Conservation (phyloP, 2,329 filamentous ascomycete genomes). For the Botrytis deweyae region DNA sequence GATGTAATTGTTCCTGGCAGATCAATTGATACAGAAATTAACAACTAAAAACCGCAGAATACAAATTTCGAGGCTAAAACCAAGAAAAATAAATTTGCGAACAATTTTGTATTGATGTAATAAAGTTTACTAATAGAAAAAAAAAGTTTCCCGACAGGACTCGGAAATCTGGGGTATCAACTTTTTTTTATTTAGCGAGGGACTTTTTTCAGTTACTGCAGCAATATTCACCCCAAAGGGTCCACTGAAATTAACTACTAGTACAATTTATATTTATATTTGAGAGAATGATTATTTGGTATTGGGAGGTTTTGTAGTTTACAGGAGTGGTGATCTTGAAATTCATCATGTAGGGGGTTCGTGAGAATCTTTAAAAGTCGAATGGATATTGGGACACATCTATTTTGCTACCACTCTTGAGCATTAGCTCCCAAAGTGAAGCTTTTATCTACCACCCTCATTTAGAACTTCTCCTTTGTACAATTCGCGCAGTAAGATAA, state of each 20-base stretch:
- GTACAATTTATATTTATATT: neutral
- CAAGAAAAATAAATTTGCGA: neutral
- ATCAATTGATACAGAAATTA: neutral
- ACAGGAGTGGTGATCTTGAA: neutral
- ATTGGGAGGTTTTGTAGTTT: neutral
- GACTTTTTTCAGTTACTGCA: conserved; percentile 25
- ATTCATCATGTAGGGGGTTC: neutral
- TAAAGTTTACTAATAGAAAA: neutral
- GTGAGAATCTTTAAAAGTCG: neutral
- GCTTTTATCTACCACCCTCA: conserved; percentile 26
- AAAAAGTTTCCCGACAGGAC: neutral
- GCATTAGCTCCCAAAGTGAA: conserved; percentile 31
- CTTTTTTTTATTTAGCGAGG: conserved; percentile 25
- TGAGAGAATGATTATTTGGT: neutral
- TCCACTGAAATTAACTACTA: conserved; percentile 3
- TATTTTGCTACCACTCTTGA: conserved; percentile 30
- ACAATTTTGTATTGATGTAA: neutral
- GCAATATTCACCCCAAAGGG: conserved; percentile 1
- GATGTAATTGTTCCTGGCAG: neutral
- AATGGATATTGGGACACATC: conserved; percentile 38
- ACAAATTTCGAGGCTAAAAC: neutral
- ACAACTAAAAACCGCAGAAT: neutral
- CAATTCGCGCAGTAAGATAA: conserved; percentile 35
- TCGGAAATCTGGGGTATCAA: conserved; percentile 13
- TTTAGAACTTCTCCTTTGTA: conserved; percentile 32